These are phyloP conservation scores for Brachypodium distachyon DNA, from an alignment of 202 grass and related monocot species.

Conservation along the genomic window DNA sequence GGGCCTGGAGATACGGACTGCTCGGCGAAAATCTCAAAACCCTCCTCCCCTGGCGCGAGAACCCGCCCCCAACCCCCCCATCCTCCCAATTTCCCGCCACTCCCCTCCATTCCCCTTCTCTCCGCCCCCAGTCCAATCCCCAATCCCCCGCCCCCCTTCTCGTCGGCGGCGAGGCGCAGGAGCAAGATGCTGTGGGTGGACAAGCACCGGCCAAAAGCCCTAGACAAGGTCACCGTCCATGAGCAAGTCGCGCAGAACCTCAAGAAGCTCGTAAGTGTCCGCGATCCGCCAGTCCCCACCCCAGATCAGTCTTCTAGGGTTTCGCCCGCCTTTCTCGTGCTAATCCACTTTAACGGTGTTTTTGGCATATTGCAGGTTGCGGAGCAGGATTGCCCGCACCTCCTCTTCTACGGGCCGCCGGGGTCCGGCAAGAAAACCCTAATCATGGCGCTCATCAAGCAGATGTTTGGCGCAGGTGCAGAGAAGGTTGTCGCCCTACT, in stretches of 20 bases:
- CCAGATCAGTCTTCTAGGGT: not conserved
- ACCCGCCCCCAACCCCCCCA: not conserved
- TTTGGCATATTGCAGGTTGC: constrained; percentile 38
- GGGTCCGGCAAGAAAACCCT: constrained; percentile 99
- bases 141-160: not conserved
- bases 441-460: constrained; percentile 85
- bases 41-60: not conserved
- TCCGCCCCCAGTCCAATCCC: constrained; percentile 13
- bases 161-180: not conserved
- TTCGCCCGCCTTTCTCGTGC: not conserved
- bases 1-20: not conserved
- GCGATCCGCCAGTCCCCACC: not conserved
- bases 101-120: not conserved
- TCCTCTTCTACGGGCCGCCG: constrained; percentile 87
- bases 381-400: constrained; percentile 94
- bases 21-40: not conserved
- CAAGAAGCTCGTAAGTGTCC: constrained; percentile 64
- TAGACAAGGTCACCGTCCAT: constrained; percentile 86
- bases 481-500: constrained; percentile 49
- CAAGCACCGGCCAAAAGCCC: constrained; percentile 93
- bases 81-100: constrained; percentile 30
- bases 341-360: not conserved
- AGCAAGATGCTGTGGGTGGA: constrained; percentile 96
- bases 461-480: constrained; percentile 79
- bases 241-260: constrained; percentile 79